Base-by-base conservation (phyloP, 805 yeast species). In the Sugiyamaella americana region DNA sequence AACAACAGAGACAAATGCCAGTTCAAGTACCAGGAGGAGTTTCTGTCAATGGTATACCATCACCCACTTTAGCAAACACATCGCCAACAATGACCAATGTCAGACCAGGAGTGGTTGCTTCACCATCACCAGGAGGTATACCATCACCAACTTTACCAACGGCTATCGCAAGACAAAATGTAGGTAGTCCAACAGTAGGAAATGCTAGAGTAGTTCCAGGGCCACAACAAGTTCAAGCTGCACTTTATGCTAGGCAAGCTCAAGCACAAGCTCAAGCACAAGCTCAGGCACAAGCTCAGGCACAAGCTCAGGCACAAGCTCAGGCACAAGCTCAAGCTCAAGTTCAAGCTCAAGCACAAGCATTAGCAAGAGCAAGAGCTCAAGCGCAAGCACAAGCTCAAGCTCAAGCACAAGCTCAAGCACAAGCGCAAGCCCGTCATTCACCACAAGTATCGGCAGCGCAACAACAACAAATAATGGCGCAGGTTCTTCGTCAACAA, bases 291-390 rank as follows among this genome's bases (percentile, higher is more conserved):
- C 37, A 44, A 26, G 41, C 41, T 16, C 4, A 40, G 6, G 23
- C 37, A 11, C 47, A 44, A 21, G 47, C 47, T 5, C 36, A 22
- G 22, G 17, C 39, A 23, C 37, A 35, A 16, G 37, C 37, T 20
- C 57, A 49, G 32, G 56, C 49, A 6, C 5, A 6, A 35, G 37
- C 37, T 35, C 37, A 11, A 17, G 37, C 37, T 10, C 58, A 50
- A 46, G 24, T 23, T 4, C 43, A 29, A 29, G 34, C 34, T 29
- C n/a, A 11, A 29, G 47, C 49, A 18, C 30, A 32, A 44, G 42
- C 49, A 20, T 18, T 29, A 21, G 41, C 19, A 3, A 38, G 3
- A 53, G 16, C 54, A 37, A 62, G 19, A 8, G 43, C 26, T 41
- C 40, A n/a, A 16, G 47, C 21, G 18, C 46, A 43, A 10, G 46